Base-by-base conservation (phyloP, 441 rosid genomes). In the Eruca vesicaria region DNA sequence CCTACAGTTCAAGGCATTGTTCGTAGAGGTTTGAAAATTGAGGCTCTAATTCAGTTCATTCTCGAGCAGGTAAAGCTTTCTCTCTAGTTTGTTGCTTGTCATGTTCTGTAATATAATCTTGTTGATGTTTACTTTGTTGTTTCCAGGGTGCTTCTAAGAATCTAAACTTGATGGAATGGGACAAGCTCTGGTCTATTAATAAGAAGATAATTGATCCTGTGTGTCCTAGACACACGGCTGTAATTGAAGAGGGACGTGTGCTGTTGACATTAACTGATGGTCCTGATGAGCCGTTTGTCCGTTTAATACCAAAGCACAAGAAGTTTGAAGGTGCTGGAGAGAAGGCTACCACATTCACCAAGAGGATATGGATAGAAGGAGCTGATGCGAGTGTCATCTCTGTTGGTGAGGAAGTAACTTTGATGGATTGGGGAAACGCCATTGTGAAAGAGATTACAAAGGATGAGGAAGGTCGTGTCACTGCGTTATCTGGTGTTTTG, bases 351-450 rank as follows among this genome's bases (percentile, higher is more conserved):
- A 86, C 94, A 7, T 95, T 71, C 84, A 86, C 93, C 1, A 91
- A 82, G 82, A 90, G 84, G 52, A 82, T 93, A 52, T 95, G 93
- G 99, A 60, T 91, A 19, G 98, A 95, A 41, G 86, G 86, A 62
- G 94, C 81, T 48, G 98, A 93, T 87, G 98, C 96, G 0, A 70
- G 56, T 67, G 82, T 80, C 56, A 86, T 95, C 75, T 87, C 90
- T 4, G 88, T 67, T 62, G 74, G 81, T 64, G 97, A 90, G 86
- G 98, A 93, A 81, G 78, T 94, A 65, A 94, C 97, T 63, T 79
- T 93, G 63, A 95, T 95, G 99, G 98, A 95, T 72, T 95, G 96
- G 98, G 99, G 98, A 55, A 95, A 93, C 81, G 97, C 99, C 29
- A 85, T 93, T 7, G 86, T 95, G 50, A 88, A 93, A 73, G 92